Base-by-base conservation (phyloP, 2,329 filamentous ascomycete species). In the Colletotrichum lini region DNA sequence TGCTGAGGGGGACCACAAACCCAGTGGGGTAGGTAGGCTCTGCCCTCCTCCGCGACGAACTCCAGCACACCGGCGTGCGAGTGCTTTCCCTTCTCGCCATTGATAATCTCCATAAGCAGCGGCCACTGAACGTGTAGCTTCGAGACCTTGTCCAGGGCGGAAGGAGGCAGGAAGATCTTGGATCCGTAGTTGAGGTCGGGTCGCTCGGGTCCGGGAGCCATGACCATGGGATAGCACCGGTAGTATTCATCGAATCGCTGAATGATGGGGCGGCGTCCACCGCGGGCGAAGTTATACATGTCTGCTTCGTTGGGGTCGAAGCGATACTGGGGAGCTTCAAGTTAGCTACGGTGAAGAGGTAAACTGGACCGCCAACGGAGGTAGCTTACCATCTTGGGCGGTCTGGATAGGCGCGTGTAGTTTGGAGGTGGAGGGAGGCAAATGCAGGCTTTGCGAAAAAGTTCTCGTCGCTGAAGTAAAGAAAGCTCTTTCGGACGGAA, bases 161-260 rank as follows among this genome's bases (percentile, higher is more conserved):
- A 98, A 0, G 96, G 93, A n/a, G 96, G 96, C 74, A 99, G 91
- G 80, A 99, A 94, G 77, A 99, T 96, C 86, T 99, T 99, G 82
- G 96, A 97, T 76, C 96, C 96, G 80, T 96, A 95, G 86, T 98
- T 98, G 73, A 97, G 91, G 75, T 95, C 92, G 63, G 94, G 93
- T 75, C 96, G 90, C 78, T 98, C 95, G 47, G 94, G 90, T 3
- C 96, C 95, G 15, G 95, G 94, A 73, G 97, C 91, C 95, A 99
- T 98, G 77, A 92, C 91, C 77, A 98, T 89, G 53, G 96, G 96
- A 79, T 98, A 99, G 86, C 95, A 98, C 78, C 96, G 92, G 84
- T 98, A 98, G 85, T 98, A 98, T 83, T 99, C 96, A 82, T 99
- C 96, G 85, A 99, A 99, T 72, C 95, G 94, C 77, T 94, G 93